phyloP scores from a whole-genome alignment of 2,329 filamentous ascomycete species.

The Fusarium sp. region DNA sequence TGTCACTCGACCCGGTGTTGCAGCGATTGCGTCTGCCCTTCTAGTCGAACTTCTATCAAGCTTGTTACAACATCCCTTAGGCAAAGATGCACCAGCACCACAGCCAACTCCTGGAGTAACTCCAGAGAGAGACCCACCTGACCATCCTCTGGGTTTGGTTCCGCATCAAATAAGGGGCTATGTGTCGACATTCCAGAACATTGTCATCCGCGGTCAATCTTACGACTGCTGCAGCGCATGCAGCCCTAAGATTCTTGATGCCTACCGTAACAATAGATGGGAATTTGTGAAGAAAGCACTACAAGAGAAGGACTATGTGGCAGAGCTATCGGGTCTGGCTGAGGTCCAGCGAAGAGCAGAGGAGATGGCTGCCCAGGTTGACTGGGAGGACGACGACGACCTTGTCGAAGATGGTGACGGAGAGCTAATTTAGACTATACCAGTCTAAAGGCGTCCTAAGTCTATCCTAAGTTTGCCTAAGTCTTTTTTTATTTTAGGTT shows the following conservation, averaged over 20 bases:
- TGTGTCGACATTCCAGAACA: conserved; percentile 76
- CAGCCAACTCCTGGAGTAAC: conserved; percentile 49
- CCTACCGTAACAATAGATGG: conserved; percentile 76
- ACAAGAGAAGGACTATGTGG: conserved; percentile 79
- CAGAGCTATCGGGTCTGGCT: conserved; percentile 77
- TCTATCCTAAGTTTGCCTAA: not conserved
- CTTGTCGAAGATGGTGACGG: conserved; percentile 38
- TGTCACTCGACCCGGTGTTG: conserved; percentile 91
- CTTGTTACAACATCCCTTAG: conserved; percentile 84
- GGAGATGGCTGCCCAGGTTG: conserved; percentile 61
- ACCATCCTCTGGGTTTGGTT: conserved; percentile 73
- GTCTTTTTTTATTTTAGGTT: not conserved
- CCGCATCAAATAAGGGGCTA: conserved; percentile 86
- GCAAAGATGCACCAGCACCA: conserved; percentile 69
- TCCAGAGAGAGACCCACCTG: conserved; percentile 64
- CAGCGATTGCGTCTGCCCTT: conserved; percentile 89
- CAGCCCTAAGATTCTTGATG: conserved; percentile 72
- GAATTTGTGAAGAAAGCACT: conserved; percentile 79
- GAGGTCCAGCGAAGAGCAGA: conserved; percentile 73
- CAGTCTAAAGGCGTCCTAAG: not conserved
- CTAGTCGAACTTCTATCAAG: conserved; percentile 91
- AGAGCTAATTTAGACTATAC: conserved; percentile 21
- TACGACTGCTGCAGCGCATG: conserved; percentile 87
- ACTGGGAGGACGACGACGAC: conserved; percentile 69
- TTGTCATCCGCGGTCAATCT: conserved; percentile 76